Percentiles rank a stretch among this genome's conserved stretches.
Conservation (phyloP, 1,284 basidiomycete species). For the Malassezia nana region DNA sequence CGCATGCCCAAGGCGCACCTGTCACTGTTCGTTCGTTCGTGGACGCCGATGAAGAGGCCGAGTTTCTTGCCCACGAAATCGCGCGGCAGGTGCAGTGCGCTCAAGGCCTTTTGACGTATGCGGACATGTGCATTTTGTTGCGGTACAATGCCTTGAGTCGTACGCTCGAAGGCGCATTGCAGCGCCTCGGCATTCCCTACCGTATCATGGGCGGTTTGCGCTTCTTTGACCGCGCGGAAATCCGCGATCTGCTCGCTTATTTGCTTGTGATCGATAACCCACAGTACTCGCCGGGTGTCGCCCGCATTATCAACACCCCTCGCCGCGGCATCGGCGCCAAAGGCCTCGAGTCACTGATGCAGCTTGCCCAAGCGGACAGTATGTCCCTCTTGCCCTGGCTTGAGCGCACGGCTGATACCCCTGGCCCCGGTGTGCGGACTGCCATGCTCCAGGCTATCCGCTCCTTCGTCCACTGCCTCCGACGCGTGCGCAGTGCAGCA, state of each 20-base stretch:
- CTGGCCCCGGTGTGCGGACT: not conserved
- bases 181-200: conserved; percentile 67
- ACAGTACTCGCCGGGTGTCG: conserved; percentile 60
- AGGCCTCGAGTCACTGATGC: conserved; percentile 58
- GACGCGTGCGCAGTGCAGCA: conserved; percentile 56
- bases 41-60: conserved; percentile 28
- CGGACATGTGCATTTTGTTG: conserved; percentile 53
- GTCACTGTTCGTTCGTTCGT: conserved; percentile 41
- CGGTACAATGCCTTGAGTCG: conserved; percentile 75
- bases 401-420: conserved; percentile 19
- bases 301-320: conserved; percentile 68
- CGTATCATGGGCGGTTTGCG: conserved; percentile 69
- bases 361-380: conserved; percentile 54
- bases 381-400: conserved; percentile 57
- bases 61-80: conserved; percentile 64
- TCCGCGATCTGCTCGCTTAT: conserved; percentile 81
- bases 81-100: conserved; percentile 54
- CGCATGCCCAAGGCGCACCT: conserved; percentile 58
- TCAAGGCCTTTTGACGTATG: conserved; percentile 57
- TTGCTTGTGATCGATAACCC: conserved; percentile 65
- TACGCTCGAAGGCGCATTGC: conserved; percentile 65
- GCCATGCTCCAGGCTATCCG: conserved; percentile 52
- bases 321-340: conserved; percentile 72
- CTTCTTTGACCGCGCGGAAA: conserved; percentile 68
- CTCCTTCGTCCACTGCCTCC: conserved; percentile 57